These are phyloP conservation scores for Capsicum pubescens DNA, from an alignment of 257 asterid genomes.

Conservation along the genomic window DNA sequence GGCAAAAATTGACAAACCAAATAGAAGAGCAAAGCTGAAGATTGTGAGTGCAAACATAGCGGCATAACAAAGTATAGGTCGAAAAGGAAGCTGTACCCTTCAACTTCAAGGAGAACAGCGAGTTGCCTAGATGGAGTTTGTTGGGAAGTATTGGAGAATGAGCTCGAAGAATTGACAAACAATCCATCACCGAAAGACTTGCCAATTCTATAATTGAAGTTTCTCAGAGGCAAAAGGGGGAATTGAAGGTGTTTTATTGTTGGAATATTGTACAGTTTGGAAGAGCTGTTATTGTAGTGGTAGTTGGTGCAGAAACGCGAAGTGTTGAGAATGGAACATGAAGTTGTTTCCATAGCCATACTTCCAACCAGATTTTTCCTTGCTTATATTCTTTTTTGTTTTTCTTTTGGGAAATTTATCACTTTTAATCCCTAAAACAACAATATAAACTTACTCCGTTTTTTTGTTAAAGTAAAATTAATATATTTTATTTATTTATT, in stretches of 20 bases:
- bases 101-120: conserved; percentile 87
- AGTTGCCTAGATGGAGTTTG: conserved; percentile 49
- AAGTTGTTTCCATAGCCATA: conserved; percentile 40
- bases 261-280: conserved; percentile 29
- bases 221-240: conserved; percentile 41
- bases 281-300: conserved; percentile 22
- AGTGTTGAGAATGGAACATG: conserved; percentile 42
- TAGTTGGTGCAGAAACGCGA: conserved; percentile 26
- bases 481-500: no score
- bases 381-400: no score
- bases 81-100: conserved; percentile 57
- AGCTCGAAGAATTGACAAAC: conserved; percentile 31
- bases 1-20: neutral
- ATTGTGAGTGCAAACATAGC: no score
- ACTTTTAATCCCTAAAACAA: no score
- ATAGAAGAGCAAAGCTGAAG: neutral
- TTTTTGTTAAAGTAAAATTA: no score
- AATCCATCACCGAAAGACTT: conserved; percentile 35
- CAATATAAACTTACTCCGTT: no score
- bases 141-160: conserved; percentile 39
- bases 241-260: conserved; percentile 32
- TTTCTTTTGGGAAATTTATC: no score
- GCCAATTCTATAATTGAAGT: conserved; percentile 27
- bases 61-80: neutral
- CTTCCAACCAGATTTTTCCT: no score